Conservation (phyloP, 768 basidiomycete species). For the Hortiboletus flavorubellus region DNA sequence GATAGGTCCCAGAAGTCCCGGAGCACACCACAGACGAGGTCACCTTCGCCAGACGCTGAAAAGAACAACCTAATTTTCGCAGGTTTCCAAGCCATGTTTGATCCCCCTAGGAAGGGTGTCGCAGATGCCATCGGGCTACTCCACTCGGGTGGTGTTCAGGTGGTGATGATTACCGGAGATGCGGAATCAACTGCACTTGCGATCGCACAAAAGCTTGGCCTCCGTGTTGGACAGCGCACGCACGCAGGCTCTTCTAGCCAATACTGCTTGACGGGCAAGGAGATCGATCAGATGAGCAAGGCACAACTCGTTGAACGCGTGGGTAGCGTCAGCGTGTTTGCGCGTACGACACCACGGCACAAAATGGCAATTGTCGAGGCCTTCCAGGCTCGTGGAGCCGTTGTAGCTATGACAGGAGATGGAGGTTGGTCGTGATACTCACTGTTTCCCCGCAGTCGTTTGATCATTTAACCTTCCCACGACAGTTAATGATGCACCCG, state of each 20-base stretch:
- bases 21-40: slow-evolving; percentile 25
- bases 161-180: slow-evolving; percentile 99
- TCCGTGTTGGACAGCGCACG: slow-evolving; percentile 55
- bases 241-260: slow-evolving; percentile 26
- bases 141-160: slow-evolving; percentile 84
- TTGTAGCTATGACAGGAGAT: slow-evolving; percentile 98
- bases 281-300: slow-evolving; percentile 81
- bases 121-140: slow-evolving; percentile 80
- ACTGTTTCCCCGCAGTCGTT: background rate
- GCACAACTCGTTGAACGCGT: slow-evolving; percentile 80
- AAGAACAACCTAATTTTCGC: slow-evolving; percentile 72
- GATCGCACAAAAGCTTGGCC: slow-evolving; percentile 82
- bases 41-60: slow-evolving; percentile 35
- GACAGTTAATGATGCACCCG: slow-evolving; percentile 91
- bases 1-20: slow-evolving; percentile 20
- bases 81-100: slow-evolving; percentile 93
- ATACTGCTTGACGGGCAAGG: slow-evolving; percentile 74
- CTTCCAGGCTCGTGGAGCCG: slow-evolving; percentile 82
- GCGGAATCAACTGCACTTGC: slow-evolving; percentile 87
- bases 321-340: slow-evolving; percentile 83
- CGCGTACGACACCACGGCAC: slow-evolving; percentile 92
- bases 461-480: background rate
- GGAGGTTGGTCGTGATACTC: slow-evolving; percentile 62
- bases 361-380: slow-evolving; percentile 98
- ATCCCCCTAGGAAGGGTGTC: slow-evolving; percentile 93